Evolutionary conservation across 2,329 filamentous ascomycete species (phyloP), one percentile per base, ranked within the genome.

Genomic region (Cryphonectria nitschkei): DNA sequence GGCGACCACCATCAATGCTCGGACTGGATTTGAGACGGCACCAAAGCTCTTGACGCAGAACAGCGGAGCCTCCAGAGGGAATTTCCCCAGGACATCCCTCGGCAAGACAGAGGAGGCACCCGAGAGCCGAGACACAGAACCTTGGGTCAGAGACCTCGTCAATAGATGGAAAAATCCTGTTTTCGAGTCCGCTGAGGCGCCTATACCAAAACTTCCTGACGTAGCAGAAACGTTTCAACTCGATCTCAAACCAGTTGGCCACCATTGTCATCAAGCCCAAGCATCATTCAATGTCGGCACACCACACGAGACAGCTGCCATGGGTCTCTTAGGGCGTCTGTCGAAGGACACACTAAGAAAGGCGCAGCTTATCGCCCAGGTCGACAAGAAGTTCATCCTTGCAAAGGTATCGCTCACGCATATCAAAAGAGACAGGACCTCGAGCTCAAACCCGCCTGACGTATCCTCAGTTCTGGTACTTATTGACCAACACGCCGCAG

Each of bases 401-500:
- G 84, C 90, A 32, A 91, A 88, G 73, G 81, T 93, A 65, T 78
- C 80, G 0, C 67, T 77, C 3, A 46, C 41, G 3, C 71, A 62
- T 16, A 66, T 7, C 6, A 50, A 78, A 19, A 67, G 76, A 19
- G 34, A 60, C 1, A 37, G 22, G 4, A 43, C 8, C 69, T 72
- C 61, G 61, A 37, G 73, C 78, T 2, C 75, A 7, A 52, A 54
- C 37, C 7, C 13, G 34, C 50, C 34, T 2, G 11, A 22, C 2
- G 14, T 41, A 13, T 69, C 71, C 6, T 69, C 65, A 1, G 64
- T 89, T 1, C 82, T 98, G 5, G 85, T 97, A 0, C 84, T 98
- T 54, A 86, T 98, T 7, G 96, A 99, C 77, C 96, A 99, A 77
- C 96, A 99, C 78, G 96, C 96, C 0, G 96, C 95, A 3, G 95